These are phyloP conservation scores for Ascochyta clinopodiicola DNA, from an alignment of 2,329 filamentous ascomycete species.

Conservation along the genomic window DNA sequence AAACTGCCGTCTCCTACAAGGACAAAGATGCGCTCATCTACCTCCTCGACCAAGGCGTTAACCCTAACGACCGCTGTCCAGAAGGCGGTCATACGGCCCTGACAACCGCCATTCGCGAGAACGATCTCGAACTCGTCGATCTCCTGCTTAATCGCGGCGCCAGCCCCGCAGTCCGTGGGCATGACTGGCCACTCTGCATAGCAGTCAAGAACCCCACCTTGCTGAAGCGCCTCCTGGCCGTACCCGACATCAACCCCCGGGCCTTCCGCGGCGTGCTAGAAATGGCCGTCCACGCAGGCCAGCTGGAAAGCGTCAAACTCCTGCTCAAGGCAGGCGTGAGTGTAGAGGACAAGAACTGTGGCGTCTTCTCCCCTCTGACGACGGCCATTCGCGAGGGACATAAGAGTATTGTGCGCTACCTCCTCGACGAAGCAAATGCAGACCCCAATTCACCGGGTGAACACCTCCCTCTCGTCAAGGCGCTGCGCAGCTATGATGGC, in stretches of 20 bases:
- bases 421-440: constrained; percentile 66
- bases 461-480: constrained; percentile 74
- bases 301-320: constrained; percentile 71
- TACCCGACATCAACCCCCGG: constrained; percentile 61
- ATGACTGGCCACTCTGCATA: constrained; percentile 75
- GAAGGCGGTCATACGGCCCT: constrained; percentile 65
- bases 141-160: constrained; percentile 64
- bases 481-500: constrained; percentile 65
- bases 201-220: constrained; percentile 67
- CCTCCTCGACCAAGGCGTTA: constrained; percentile 66
- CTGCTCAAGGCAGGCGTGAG: constrained; percentile 69
- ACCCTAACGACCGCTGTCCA: constrained; percentile 64
- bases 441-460: constrained; percentile 74
- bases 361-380: constrained; percentile 73
- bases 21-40: constrained; percentile 66
- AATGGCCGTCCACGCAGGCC: constrained; percentile 69
- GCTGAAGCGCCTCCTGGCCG: constrained; percentile 62
- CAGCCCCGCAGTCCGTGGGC: constrained; percentile 66
- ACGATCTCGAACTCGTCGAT: constrained; percentile 65
- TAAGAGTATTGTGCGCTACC: constrained; percentile 65
- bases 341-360: constrained; percentile 74
- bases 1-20: constrained; percentile 67
- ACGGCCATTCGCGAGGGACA: constrained; percentile 69
- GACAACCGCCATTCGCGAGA: constrained; percentile 69
- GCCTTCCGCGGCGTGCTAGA: constrained; percentile 71